Evolutionary conservation across 2,329 filamentous ascomycete species (phyloP).

Genomic region (Botrytis medusae): DNA sequence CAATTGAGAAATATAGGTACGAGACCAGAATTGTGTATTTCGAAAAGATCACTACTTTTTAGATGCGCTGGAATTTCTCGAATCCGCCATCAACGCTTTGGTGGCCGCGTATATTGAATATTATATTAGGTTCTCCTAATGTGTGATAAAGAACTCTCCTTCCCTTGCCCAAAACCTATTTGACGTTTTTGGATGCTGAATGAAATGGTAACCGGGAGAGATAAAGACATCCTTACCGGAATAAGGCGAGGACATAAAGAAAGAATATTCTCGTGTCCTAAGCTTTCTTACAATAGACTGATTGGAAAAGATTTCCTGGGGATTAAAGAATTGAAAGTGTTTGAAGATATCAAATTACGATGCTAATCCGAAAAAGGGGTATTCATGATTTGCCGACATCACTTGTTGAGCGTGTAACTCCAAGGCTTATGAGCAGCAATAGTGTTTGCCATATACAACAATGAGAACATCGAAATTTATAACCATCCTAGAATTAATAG

Average conservation of each 20-base stretch:
- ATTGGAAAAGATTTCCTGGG: not conserved
- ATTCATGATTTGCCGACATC: not conserved
- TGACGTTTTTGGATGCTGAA: conserved; percentile 11
- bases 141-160: not conserved
- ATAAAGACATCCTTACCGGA: conserved; percentile 13
- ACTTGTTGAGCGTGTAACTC: not conserved
- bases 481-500: too few species aligned
- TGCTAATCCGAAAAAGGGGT: not conserved
- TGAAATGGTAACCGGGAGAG: not conserved
- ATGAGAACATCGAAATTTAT: not conserved
- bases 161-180: not conserved
- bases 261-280: too few species aligned
- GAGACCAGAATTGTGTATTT: too few species aligned
- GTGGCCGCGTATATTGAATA: not conserved
- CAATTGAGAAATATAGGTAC: not conserved
- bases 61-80: not conserved
- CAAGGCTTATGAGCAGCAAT: not conserved
- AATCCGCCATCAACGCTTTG: not conserved
- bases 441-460: too few species aligned
- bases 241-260: not conserved
- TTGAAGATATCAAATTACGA: not conserved
- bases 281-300: not conserved
- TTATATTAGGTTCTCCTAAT: not conserved
- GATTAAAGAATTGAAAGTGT: not conserved
- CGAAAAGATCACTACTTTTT: not conserved